Evolutionary conservation across 495 filamentous ascomycete genomes (phyloP).

Genomic region (Aspergillus funiculosus): DNA sequence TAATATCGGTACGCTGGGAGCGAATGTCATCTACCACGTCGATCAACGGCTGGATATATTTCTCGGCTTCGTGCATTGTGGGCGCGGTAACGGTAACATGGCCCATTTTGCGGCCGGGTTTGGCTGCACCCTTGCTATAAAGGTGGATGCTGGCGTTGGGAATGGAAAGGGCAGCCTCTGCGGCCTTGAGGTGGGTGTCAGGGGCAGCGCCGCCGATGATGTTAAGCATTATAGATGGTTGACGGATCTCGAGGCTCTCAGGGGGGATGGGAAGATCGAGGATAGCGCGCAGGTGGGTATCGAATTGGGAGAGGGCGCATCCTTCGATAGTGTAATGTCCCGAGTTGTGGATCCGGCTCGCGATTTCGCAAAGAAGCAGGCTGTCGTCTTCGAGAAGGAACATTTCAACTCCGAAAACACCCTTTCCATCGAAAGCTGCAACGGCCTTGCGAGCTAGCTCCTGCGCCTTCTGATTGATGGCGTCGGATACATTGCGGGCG

Average conservation of each 20-base stretch:
- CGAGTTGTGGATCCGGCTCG: slow-evolving; percentile 93
- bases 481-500: slow-evolving; percentile 61
- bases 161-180: slow-evolving; percentile 55
- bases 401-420: slow-evolving; percentile 95
- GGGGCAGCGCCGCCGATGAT: slow-evolving; percentile 73
- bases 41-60: slow-evolving; percentile 61
- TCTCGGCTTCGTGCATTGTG: slow-evolving; percentile 66
- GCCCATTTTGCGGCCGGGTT: slow-evolving; percentile 88
- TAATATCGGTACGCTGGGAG: slow-evolving; percentile 48
- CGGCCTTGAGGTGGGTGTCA: slow-evolving; percentile 64
- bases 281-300: slow-evolving; percentile 83
- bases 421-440: slow-evolving; percentile 74
- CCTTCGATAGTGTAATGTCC: slow-evolving; percentile 98
- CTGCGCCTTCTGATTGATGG: slow-evolving; percentile 59
- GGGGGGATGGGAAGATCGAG: slow-evolving; percentile 67
- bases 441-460: slow-evolving; percentile 75
- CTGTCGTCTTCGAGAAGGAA: slow-evolving; percentile 75
- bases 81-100: slow-evolving; percentile 74
- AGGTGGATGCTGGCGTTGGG: slow-evolving; percentile 68
- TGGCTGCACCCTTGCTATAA: slow-evolving; percentile 82
- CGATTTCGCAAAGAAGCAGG: slow-evolving; percentile 85
- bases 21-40: slow-evolving; percentile 59
- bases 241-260: slow-evolving; percentile 53
- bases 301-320: slow-evolving; percentile 83
- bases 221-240: slow-evolving; percentile 89